Conservation (phyloP, 176 grass and related monocot species). For the Oryza glumipatula region DNA sequence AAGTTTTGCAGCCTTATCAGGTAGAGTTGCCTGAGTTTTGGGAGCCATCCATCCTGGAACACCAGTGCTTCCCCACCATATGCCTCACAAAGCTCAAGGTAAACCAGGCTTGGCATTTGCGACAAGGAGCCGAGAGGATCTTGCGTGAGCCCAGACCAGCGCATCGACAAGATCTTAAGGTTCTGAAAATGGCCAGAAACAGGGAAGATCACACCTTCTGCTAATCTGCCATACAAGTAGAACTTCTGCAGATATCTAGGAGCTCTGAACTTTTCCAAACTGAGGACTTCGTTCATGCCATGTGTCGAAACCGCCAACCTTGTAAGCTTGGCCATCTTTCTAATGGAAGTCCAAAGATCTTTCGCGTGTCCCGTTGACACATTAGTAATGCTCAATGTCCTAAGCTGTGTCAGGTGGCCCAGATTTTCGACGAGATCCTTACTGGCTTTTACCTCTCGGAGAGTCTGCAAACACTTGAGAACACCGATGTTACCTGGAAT, state of each 20-base stretch:
- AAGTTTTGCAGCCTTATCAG: neutral
- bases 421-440: neutral
- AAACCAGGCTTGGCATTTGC: neutral
- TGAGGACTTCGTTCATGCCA: neutral
- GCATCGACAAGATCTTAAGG: neutral
- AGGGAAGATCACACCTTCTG: neutral
- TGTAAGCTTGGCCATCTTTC: neutral
- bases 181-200: neutral
- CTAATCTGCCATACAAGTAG: neutral
- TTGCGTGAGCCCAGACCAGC: neutral
- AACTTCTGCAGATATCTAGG: neutral
- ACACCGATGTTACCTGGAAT: neutral
- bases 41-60: neutral
- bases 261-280: neutral
- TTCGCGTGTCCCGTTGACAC: neutral
- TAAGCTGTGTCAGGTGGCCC: neutral
- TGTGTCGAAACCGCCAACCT: neutral
- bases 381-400: neutral
- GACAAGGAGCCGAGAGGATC: neutral
- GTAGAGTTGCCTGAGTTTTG: neutral
- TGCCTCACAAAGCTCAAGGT: neutral
- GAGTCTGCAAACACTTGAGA: conserved; percentile 8
- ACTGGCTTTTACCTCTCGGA: neutral
- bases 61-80: neutral
- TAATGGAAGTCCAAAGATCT: conserved; percentile 5